Conservation (phyloP, 2,329 filamentous ascomycete species). For the Fonsecaea pedrosoi region DNA sequence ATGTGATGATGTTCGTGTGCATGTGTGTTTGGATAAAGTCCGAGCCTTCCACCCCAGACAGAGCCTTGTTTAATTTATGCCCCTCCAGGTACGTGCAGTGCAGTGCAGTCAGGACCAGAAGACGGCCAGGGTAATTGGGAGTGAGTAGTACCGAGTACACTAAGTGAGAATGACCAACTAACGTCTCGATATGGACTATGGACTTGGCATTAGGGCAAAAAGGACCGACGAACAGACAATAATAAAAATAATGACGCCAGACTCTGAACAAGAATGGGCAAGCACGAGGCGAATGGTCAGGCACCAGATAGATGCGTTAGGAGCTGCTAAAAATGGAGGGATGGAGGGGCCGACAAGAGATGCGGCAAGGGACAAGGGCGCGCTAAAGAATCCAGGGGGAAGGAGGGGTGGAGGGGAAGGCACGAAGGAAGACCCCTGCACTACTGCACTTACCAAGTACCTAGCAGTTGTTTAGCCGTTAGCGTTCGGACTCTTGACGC, state of each 20-base stretch:
- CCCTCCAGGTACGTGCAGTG: too few relatives aligned
- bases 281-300: not conserved
- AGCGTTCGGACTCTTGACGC: conserved; percentile 15
- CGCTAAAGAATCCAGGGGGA: not conserved
- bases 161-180: not conserved
- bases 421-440: too few relatives aligned
- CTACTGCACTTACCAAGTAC: too few relatives aligned
- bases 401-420: too few relatives aligned
- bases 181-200: not conserved
- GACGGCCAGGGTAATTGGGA: too few relatives aligned
- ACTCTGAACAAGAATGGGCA: not conserved
- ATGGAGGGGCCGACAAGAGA: not conserved
- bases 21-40: too few relatives aligned
- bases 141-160: too few relatives aligned
- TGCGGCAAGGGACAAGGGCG: not conserved
- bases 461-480: not conserved
- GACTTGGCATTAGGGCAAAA: not conserved
- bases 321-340: conserved; percentile 16
- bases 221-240: not conserved
- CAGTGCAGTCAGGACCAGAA: too few relatives aligned
- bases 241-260: conserved; percentile 6
- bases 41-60: too few relatives aligned
- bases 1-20: too few relatives aligned
- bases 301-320: not conserved
- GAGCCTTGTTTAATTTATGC: too few relatives aligned